Evolutionary conservation across 1,139 yeast species (phyloP), one percentile per base, ranked within the genome.

Genomic region (Nadsonia commutata): DNA sequence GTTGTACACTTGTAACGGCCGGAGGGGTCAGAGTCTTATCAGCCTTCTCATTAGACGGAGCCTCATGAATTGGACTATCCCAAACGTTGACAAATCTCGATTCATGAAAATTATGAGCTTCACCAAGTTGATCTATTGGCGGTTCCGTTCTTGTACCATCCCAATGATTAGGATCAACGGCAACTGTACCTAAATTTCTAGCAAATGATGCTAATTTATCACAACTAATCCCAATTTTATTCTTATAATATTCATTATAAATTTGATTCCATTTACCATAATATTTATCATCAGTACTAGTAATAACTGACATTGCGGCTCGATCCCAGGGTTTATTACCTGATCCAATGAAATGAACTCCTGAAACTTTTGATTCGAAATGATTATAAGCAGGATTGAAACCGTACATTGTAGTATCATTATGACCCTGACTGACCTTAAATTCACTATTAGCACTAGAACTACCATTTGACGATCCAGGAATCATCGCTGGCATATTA

Each of bases 401-500:
- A 52, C 88, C 85, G 58, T 88, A 88, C 43, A 80, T 78, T n/a
- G 76, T 67, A 20, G 79, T 73, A 1, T 37, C 38, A 9, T 16
- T 16, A 8, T 36, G 20, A 19, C 22, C 8, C 20, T 16, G 18
- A 18, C 42, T 39, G 16, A 39, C 21, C 13, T 39, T 40, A 2
- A 31, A 27, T n/a, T 36, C 43, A 18, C 33, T 37, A 2, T 38
- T 38, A 11, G 36, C 21, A 7, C n/a, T n/a, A n/a, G n/a, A n/a
- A n/a, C n/a, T n/a, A n/a, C n/a, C n/a, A n/a, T n/a, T n/a, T n/a
- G n/a, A n/a, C n/a, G n/a, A n/a, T n/a, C n/a, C n/a, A n/a, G n/a
- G n/a, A n/a, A n/a, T n/a, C n/a, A n/a, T n/a, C n/a, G 94, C 84
- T 0, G 96, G 86, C 27, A 88, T 94, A 54, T 90, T 90, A 66